Percentiles rank a stretch among this genome's conserved stretches.
phyloP scores from a whole-genome alignment of 2,329 filamentous ascomycete genomes.

The Chaetomium sp. region DNA sequence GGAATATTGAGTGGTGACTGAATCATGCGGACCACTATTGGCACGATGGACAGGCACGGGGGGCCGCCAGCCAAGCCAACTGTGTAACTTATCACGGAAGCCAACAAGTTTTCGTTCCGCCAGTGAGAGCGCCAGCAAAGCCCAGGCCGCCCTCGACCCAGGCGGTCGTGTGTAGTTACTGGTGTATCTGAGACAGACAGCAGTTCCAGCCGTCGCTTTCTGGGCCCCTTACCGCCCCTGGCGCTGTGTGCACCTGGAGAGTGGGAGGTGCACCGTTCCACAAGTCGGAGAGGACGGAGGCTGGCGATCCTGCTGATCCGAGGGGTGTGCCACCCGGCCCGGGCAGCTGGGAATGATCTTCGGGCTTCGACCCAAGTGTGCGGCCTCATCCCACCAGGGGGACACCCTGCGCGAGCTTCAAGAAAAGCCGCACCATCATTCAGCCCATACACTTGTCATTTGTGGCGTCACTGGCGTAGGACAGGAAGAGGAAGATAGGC shows the following conservation, averaged over 20 bases:
- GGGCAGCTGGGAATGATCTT: background rate
- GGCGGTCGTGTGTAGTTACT: background rate
- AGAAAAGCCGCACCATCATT: background rate
- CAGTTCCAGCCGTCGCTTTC: background rate
- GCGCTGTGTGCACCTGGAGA: background rate
- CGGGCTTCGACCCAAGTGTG: background rate
- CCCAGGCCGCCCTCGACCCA: background rate
- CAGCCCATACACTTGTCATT: background rate
- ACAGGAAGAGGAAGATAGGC: background rate
- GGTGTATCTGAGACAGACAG: background rate
- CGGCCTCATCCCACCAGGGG: background rate
- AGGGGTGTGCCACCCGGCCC: background rate
- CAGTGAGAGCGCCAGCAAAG: background rate
- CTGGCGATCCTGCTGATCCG: background rate
- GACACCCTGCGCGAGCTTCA: background rate
- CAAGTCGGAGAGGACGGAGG: background rate
- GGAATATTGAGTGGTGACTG: background rate
- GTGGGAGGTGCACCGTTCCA: background rate
- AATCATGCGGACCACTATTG: background rate
- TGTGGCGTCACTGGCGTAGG: conserved; percentile 5
- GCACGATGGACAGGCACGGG: background rate
- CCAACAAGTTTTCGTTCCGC: background rate
- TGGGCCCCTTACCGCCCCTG: background rate
- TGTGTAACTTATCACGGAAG: background rate
- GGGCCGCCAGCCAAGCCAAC: background rate